Conservation (phyloP, 345 rosid genomes). For the Murraya paniculata region DNA sequence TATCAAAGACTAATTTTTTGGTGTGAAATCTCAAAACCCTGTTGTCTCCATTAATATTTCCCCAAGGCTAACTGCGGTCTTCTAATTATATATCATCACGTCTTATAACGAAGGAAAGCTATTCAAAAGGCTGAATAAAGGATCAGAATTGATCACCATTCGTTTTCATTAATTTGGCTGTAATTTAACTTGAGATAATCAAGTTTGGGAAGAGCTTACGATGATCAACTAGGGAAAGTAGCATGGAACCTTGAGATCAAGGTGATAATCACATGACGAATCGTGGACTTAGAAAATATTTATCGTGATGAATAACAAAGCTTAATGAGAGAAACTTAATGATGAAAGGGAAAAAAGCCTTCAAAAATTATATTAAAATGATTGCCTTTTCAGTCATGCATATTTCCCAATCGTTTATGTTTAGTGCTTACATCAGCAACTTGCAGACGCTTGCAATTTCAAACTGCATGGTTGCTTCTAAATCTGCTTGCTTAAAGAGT, state of each 20-base stretch:
- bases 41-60: neutral
- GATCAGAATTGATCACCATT: neutral
- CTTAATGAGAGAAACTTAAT: neutral
- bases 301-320: neutral
- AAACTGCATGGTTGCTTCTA: too few relatives aligned
- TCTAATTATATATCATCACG: too few relatives aligned
- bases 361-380: too few relatives aligned
- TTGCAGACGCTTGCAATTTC: too few relatives aligned
- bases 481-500: too few relatives aligned
- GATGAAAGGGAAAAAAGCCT: neutral
- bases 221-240: neutral
- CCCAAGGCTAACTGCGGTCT: neutral
- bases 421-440: too few relatives aligned
- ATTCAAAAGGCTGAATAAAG: neutral
- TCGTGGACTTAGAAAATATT: neutral
- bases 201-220: too few relatives aligned
- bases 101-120: neutral
- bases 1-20: neutral
- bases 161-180: neutral
- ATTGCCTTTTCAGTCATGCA: too few relatives aligned
- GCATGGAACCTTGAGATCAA: neutral
- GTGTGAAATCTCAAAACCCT: neutral
- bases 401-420: too few relatives aligned
- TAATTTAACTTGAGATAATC: too few relatives aligned
- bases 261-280: neutral